Conservation (phyloP, 2,329 filamentous ascomycete genomes). For the Dactylellina leptospora region DNA sequence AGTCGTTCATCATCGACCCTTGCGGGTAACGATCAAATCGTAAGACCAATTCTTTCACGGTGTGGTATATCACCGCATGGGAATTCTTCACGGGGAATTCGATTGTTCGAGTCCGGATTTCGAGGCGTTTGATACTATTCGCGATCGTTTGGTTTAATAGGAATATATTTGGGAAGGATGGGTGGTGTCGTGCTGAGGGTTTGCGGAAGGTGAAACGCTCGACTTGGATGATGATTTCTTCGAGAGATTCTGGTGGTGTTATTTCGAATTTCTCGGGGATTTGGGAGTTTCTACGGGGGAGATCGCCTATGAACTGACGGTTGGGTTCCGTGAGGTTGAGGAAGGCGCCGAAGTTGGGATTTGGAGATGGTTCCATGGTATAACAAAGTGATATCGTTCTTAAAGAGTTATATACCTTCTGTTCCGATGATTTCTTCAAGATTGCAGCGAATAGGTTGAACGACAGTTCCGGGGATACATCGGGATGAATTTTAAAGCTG, state of each 20-base stretch:
- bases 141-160: not conserved
- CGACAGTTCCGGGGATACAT: not conserved
- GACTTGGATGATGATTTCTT: conserved; percentile 1
- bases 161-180: not conserved
- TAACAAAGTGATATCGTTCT: conserved; percentile 1
- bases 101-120: not conserved
- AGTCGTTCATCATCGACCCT: not conserved
- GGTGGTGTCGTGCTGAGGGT: not conserved
- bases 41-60: not conserved
- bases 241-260: not conserved
- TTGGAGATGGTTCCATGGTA: not conserved
- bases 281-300: not conserved
- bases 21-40: not conserved
- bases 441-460: conserved; percentile 4
- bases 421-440: not conserved
- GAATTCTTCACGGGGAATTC: conserved; percentile 1
- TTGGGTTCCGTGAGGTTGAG: conserved; percentile 4
- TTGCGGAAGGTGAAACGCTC: not conserved
- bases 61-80: not conserved
- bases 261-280: not conserved
- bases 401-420: not conserved
- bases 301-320: not conserved
- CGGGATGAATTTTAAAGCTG: not conserved
- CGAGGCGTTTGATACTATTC: not conserved
- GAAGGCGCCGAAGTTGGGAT: conserved; percentile 1